Evolutionary conservation across 164 flowering plant genomes (phyloP), one percentile per base, ranked within the genome.

Genomic region (Akebia trifoliata): DNA sequence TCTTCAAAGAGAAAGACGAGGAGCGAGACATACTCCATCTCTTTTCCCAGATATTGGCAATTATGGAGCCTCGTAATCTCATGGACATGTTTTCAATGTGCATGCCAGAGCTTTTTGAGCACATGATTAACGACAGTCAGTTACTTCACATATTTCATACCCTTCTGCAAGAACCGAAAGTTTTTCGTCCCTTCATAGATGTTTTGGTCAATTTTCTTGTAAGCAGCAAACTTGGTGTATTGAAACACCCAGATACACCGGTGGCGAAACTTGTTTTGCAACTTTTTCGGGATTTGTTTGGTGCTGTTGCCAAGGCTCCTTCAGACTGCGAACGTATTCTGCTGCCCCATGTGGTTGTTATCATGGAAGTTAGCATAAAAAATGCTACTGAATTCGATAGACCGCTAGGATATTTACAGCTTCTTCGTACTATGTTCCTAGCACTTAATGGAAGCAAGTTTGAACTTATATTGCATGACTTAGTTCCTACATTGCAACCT

Each of bases 71-170:
- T 50, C 92, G 96, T 18, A 96, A 94, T 78, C 85, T 94, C 1
- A 94, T 94, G 99, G 99, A 94, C 69, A 90, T 94, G 96, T 88
- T 94, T 66, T 88, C 99, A 1, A 69, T 94, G 76, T 88, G 99
- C 59, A 83, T 94, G 95, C 82, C 93, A 8, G 94, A 90, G 69
- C 93, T 94, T 60, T 94, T 94, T 69, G 96, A 94, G 57, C 82
- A 91, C 91, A 90, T 94, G 97, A 83, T 88, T 68, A 71, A 62
- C 65, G 90, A 86, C 73, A 78, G 67, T 47, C 97, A 94, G 71
- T 77, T 90, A 63, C 85, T 90, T 60, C 85, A 85, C 61, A 85
- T 94, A 64, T 86, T 86, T 64, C 85, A 89, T 34, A 78, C 91
- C 18, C 93, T 94, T 66, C 70, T 94, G 68, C 96, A 86, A 64